Conservation (phyloP, 2,329 filamentous ascomycete genomes). For the Arthrobotrys musiformis region DNA sequence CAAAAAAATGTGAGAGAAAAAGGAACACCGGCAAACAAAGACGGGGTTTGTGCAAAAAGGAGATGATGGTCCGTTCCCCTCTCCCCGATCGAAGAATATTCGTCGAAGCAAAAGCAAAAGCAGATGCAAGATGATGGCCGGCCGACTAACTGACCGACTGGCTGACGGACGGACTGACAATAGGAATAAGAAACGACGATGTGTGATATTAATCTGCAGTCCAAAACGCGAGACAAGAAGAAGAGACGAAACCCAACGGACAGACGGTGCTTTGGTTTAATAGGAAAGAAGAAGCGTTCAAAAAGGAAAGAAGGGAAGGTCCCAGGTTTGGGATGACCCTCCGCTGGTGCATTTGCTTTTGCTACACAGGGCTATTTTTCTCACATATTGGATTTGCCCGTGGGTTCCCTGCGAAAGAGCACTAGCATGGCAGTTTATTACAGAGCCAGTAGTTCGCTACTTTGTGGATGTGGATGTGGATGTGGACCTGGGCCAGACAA, state of each 20-base stretch:
- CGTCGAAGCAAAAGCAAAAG: no score
- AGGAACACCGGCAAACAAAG: background rate
- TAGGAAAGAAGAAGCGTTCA: conserved; percentile 56
- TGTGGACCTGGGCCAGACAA: background rate
- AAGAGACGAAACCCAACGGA: conserved; percentile 54
- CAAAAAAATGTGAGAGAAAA: background rate
- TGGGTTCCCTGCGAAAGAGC: conserved; percentile 22
- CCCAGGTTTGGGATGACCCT: conserved; percentile 53
- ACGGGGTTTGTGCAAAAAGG: no score
- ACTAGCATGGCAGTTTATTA: conserved; percentile 21
- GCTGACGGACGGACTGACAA: background rate
- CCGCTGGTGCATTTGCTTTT: conserved; percentile 44
- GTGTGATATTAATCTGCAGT: conserved; percentile 10
- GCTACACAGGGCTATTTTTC: conserved; percentile 31
- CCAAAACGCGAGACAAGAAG: conserved; percentile 43
- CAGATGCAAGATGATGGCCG: no score
- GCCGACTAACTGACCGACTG: no score
- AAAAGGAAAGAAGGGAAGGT: conserved; percentile 56
- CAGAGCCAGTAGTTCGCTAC: no score
- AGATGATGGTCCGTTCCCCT: no score
- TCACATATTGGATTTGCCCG: conserved; percentile 40
- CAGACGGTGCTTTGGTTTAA: conserved; percentile 53
- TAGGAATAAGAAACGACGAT: conserved; percentile 19
- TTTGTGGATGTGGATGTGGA: background rate
- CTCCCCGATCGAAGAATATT: no score